Evolutionary conservation across 768 basidiomycete genomes (phyloP).

Genomic region (Leccinellum albellum): DNA sequence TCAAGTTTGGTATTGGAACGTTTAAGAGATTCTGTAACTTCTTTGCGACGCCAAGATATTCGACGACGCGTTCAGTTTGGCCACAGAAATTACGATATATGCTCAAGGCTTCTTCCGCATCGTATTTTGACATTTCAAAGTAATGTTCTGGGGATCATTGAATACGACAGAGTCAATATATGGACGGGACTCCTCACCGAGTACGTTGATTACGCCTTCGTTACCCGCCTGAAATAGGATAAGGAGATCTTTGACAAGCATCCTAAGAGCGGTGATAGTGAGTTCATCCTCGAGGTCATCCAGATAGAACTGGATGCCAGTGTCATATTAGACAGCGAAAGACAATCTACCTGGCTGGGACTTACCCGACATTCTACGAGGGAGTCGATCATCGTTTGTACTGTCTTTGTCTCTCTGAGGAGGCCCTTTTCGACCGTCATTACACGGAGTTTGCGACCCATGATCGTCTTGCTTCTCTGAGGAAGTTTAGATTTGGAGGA

Average conservation of each 20-base stretch:
- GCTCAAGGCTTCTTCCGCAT: constrained; percentile 77
- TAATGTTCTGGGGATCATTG: constrained; percentile 69
- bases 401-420: constrained; percentile 84
- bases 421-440: constrained; percentile 97
- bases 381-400: constrained; percentile 86
- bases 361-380: constrained; percentile 85
- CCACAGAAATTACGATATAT: constrained; percentile 94
- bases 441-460: constrained; percentile 78
- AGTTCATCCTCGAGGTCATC: constrained; percentile 93
- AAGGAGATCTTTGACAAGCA: constrained; percentile 94
- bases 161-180: constrained; percentile 4
- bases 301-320: constrained; percentile 70
- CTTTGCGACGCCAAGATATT: constrained; percentile 87
- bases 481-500: constrained; percentile 36
- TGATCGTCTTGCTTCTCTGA: constrained; percentile 69
- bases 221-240: constrained; percentile 96
- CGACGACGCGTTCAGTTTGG: constrained; percentile 89
- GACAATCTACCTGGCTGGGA: constrained; percentile 7
- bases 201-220: constrained; percentile 84
- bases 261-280: constrained; percentile 79
- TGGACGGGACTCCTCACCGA: constrained; percentile 49
- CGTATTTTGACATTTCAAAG: constrained; percentile 96
- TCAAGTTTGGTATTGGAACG: constrained; percentile 89
- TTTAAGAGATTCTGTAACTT: constrained; percentile 92
- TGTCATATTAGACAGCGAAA: background rate